Evolutionary conservation across 257 asterid genomes (phyloP).

Genomic region (Misopates orontium): DNA sequence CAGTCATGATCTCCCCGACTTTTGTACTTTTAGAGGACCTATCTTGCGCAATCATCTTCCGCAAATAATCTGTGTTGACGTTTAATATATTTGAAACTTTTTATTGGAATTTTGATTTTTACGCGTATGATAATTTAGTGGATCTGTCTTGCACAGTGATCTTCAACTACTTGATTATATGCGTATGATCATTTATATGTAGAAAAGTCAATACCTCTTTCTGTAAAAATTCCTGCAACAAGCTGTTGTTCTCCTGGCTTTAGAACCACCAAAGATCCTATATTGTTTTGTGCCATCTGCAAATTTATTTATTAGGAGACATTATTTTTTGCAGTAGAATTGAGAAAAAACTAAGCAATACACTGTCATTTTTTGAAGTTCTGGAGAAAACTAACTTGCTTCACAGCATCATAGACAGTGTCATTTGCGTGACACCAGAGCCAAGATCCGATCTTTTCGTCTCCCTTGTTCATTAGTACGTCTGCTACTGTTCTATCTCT

Average conservation of each 20-base stretch:
- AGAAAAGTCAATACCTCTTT: conserved; percentile 52
- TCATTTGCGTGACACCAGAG: conserved; percentile 62
- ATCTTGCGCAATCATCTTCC: conserved; percentile 65
- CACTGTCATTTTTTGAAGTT: background rate
- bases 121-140: too few relatives aligned
- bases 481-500: conserved; percentile 62
- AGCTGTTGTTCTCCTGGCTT: conserved; percentile 62
- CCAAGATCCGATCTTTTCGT: conserved; percentile 63
- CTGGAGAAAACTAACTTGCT: conserved; percentile 46
- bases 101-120: background rate
- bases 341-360: background rate
- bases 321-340: conserved; percentile 12
- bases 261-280: conserved; percentile 79
- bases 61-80: conserved; percentile 55
- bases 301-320: background rate
- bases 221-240: conserved; percentile 79
- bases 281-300: conserved; percentile 79
- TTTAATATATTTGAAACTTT: background rate
- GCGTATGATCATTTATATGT: too few relatives aligned
- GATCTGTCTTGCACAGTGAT: too few relatives aligned
- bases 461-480: conserved; percentile 60
- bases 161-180: too few relatives aligned
- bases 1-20: conserved; percentile 83
- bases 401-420: conserved; percentile 65
- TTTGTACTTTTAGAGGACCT: conserved; percentile 70